phyloP scores from a whole-genome alignment of 1,284 basidiomycete genomes.

The Irpex sp. region DNA sequence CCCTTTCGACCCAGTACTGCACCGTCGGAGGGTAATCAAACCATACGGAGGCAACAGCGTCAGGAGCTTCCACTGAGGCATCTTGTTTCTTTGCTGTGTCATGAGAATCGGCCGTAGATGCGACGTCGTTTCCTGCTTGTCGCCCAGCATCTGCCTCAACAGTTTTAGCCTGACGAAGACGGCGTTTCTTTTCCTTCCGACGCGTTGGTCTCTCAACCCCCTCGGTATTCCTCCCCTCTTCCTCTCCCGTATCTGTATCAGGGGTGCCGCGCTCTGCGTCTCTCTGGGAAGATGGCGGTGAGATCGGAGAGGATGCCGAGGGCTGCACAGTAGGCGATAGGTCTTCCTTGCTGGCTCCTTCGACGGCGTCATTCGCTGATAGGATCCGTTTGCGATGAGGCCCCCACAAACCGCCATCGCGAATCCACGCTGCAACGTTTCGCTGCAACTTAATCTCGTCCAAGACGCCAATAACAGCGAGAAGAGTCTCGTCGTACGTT shows the following conservation, averaged over 20 bases:
- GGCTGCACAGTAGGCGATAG: background rate
- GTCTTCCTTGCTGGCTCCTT: background rate
- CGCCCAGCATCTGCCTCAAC: background rate
- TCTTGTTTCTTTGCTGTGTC: background rate
- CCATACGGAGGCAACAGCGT: slow-evolving; percentile 39
- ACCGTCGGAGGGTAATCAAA: slow-evolving; percentile 45
- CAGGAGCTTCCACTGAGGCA: background rate
- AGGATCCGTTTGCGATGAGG: background rate
- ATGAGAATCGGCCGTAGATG: background rate
- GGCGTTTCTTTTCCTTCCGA: background rate
- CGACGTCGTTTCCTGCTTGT: background rate
- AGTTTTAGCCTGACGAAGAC: background rate
- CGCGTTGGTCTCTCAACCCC: background rate
- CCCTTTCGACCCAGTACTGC: slow-evolving; percentile 48
- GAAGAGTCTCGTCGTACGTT: slow-evolving; percentile 53
- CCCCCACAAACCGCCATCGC: slow-evolving; percentile 49
- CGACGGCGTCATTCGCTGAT: background rate
- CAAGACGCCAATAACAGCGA: slow-evolving; percentile 73
- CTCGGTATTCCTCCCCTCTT: background rate
- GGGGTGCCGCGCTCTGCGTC: no score
- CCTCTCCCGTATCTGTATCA: background rate
- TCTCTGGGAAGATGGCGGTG: no score
- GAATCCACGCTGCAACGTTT: slow-evolving; percentile 70
- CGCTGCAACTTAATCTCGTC: slow-evolving; percentile 53
- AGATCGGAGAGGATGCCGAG: background rate